Base-by-base conservation (phyloP, 441 rosid species). In the Eutrema salsugineum region DNA sequence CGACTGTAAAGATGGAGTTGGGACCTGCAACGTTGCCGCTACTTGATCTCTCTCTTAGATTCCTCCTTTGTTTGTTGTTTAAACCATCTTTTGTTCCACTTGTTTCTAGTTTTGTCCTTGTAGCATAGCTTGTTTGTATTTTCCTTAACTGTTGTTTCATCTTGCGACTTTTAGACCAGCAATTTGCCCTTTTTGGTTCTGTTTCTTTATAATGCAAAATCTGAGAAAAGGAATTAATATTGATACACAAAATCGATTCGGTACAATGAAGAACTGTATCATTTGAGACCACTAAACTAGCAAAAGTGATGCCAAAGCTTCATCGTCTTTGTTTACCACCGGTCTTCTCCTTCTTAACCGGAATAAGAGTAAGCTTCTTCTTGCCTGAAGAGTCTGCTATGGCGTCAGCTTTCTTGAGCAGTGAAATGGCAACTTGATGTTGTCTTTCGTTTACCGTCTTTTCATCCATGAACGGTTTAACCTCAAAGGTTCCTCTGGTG, bases 1-100 rank as follows among this genome's bases (percentile, higher is more conserved):
- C 5, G 96, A 91, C 78, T 93, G 97, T 79, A 93, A 88, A 81
- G 94, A 89, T 38, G 96, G 97, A 36, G 67, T 89, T 46, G 88
- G 90, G 68, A 88, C 95, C n/a, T 94, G 99, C 83, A 91, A 72
- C 12, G 56, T 72, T 33, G 94, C 97, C 49, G 68, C 96, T 53
- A 77, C 85, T 75, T 94, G 71, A 85, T 79, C 39, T 36, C 53
- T 33, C 58, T 55, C 7, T n/a, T 14, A 15, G 11, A 53, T 59
- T 30, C 51, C 24, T 46, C 69, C 1, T 28, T 33, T 35, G 38
- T 69, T 64, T 68, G 66, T 64, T 66, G 48, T 56, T 40, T 73
- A 38, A 54, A 20, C 66, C 73, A 56, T 55, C 38, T 14, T 74
- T 14, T 74, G 79, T 81, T 70, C 73, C 68, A 66, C 74, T 63